Evolutionary conservation across 108 stramenopile genomes (phyloP).

Genomic region (Nannochloropsis gaditana): DNA sequence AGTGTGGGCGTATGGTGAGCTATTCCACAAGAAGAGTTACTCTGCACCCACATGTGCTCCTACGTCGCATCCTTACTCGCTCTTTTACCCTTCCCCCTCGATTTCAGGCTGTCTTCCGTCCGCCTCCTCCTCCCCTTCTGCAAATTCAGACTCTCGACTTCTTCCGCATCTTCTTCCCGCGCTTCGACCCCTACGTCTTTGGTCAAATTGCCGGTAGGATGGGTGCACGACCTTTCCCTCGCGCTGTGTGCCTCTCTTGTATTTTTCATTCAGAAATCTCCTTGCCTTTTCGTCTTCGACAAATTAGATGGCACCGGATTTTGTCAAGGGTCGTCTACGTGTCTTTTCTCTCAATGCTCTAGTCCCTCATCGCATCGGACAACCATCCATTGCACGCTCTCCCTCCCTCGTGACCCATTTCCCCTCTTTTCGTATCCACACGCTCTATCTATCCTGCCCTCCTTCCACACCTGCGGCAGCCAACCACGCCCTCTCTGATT

Average conservation of each 20-base stretch:
- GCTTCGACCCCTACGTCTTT: slow-evolving; percentile 59
- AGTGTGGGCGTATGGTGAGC: no score
- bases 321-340: no score
- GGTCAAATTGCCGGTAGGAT: slow-evolving; percentile 50
- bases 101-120: slow-evolving; percentile 25
- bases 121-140: not conserved
- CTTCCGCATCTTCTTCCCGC: slow-evolving; percentile 55
- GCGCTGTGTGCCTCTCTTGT: not conserved
- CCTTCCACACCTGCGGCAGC: slow-evolving; percentile 32
- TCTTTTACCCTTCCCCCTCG: not conserved
- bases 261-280: not conserved
- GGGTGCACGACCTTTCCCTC: not conserved
- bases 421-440: not conserved
- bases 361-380: no score
- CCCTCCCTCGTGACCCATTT: not conserved
- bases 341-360: no score
- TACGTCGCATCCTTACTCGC: not conserved
- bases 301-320: no score
- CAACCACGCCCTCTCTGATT: slow-evolving; percentile 62
- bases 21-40: no score
- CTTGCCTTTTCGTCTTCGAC: not conserved
- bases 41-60: not conserved
- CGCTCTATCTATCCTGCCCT: not conserved
- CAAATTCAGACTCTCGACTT: slow-evolving; percentile 63
- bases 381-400: no score